These are phyloP conservation scores for Heritiera fomes DNA, from an alignment of 345 rosid genomes.

Conservation along the genomic window DNA sequence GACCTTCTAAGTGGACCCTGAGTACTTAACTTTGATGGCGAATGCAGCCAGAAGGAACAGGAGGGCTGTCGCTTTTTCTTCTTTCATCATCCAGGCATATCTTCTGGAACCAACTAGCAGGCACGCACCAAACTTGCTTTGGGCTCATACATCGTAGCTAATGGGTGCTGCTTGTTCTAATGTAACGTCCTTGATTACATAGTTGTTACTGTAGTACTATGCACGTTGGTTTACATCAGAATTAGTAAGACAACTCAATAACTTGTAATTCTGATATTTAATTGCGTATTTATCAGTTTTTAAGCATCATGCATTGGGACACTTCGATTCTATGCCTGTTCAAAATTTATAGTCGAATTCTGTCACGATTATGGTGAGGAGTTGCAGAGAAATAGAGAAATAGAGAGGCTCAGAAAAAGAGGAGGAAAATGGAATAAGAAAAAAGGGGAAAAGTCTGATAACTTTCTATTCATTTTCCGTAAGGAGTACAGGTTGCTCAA, in stretches of 20 bases:
- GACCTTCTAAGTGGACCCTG: conserved; percentile 10
- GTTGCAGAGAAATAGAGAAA: no score
- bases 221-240: background rate
- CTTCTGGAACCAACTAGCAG: background rate
- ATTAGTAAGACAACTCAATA: background rate
- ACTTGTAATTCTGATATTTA: background rate
- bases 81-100: background rate
- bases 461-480: no score
- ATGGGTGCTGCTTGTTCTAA: no score
- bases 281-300: background rate
- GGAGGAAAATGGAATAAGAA: no score
- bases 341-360: background rate
- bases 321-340: background rate
- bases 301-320: background rate
- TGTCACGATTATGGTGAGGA: no score
- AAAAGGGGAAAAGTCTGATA: no score
- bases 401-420: no score
- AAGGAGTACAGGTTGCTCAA: no score
- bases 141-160: background rate
- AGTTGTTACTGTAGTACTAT: no score
- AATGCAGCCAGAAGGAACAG: background rate
- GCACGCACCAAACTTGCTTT: background rate
- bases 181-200: conserved; percentile 5
- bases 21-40: background rate
- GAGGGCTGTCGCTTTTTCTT: background rate